Conservation (phyloP, 768 basidiomycete genomes). For the Trametes elegans region DNA sequence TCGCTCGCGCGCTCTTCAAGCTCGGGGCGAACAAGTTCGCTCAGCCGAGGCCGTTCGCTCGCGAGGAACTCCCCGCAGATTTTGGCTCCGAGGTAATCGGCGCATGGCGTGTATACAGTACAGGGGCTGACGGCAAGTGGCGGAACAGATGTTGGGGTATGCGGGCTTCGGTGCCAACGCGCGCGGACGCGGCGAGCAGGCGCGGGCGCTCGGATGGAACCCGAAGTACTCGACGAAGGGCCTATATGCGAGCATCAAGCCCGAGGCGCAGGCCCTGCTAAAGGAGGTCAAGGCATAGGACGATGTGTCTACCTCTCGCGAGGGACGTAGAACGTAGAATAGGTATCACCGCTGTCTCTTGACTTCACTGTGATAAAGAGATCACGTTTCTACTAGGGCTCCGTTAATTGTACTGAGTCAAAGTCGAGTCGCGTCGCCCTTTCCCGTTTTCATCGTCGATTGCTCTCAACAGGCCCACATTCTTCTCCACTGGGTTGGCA, state of each 20-base stretch:
- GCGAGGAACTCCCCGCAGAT: conserved; percentile 39
- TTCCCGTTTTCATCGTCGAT: no score
- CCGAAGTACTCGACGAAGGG: conserved; percentile 40
- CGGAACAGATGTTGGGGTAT: neutral
- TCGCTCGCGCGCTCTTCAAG: conserved; percentile 30
- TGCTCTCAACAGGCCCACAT: no score
- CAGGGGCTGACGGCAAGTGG: neutral
- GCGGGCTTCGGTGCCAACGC: conserved; percentile 11
- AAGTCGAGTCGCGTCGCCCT: no score
- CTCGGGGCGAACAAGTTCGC: conserved; percentile 28
- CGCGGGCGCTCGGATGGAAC: conserved; percentile 43
- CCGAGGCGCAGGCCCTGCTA: conserved; percentile 31
- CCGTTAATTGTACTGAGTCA: no score
- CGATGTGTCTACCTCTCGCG: no score
- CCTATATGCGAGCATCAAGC: conserved; percentile 40
- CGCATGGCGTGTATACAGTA: neutral
- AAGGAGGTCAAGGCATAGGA: no score
- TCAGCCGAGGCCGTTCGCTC: conserved; percentile 41
- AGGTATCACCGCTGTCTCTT: no score
- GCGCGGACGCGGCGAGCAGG: conserved; percentile 32
- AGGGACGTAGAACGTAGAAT: no score
- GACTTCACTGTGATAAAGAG: no score
- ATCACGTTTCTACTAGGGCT: no score
- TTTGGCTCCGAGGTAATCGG: conserved; percentile 5
- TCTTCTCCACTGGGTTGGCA: no score